phyloP scores from a whole-genome alignment of 2,329 filamentous ascomycete genomes.

The Juglanconis oblonga region DNA sequence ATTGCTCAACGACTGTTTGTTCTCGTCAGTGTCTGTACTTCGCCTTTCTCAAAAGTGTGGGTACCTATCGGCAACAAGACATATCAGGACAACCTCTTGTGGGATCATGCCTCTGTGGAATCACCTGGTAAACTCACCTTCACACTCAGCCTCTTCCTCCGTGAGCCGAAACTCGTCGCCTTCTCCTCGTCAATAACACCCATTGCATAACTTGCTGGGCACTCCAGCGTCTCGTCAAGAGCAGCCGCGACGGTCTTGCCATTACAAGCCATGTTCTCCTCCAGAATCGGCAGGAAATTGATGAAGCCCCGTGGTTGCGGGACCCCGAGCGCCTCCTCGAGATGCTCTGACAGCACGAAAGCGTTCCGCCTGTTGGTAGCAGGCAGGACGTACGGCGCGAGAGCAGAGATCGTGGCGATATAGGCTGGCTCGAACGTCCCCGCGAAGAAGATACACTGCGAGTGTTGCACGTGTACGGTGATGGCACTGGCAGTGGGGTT shows the following conservation, averaged over 20 bases:
- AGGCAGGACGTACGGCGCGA: slow-evolving; percentile 66
- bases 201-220: slow-evolving; percentile 28
- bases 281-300: slow-evolving; percentile 65
- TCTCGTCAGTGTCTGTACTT: slow-evolving; percentile 18
- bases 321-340: slow-evolving; percentile 70
- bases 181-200: slow-evolving; percentile 21
- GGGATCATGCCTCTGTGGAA: too few species aligned
- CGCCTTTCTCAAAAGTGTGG: neutral
- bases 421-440: slow-evolving; percentile 79
- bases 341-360: slow-evolving; percentile 70
- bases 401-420: slow-evolving; percentile 68
- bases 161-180: slow-evolving; percentile 5
- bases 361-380: slow-evolving; percentile 80
- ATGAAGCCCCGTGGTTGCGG: slow-evolving; percentile 65
- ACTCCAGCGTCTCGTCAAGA: slow-evolving; percentile 52
- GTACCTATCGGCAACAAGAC: neutral
- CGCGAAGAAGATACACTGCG: slow-evolving; percentile 70
- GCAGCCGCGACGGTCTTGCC: slow-evolving; percentile 68
- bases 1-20: slow-evolving; percentile 28
- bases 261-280: slow-evolving; percentile 70
- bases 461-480: slow-evolving; percentile 73
- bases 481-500: slow-evolving; percentile 40
- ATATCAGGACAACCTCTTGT: too few species aligned
- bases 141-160: slow-evolving; percentile 33
- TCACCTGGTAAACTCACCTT: slow-evolving; percentile 25